Conservation (phyloP, 2,329 filamentous ascomycete genomes). For the Phaeosphaeriaceae sp. region DNA sequence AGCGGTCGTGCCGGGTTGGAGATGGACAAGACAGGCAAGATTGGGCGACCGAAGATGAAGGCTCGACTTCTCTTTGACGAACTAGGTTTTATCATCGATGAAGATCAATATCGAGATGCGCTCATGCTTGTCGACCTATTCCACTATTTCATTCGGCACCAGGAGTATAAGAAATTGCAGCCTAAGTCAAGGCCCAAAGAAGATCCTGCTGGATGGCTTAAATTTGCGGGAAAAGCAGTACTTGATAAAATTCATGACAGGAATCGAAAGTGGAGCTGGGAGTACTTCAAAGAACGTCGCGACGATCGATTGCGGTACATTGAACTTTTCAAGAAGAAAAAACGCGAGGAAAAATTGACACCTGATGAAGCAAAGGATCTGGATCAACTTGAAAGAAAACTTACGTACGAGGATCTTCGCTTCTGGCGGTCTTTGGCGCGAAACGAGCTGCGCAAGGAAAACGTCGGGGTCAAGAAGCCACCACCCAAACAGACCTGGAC, state of each 20-base stretch:
- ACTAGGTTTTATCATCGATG: constrained; percentile 95
- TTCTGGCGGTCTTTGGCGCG: constrained; percentile 96
- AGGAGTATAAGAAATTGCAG: constrained; percentile 93
- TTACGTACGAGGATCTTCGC: constrained; percentile 91
- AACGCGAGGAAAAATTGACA: constrained; percentile 70
- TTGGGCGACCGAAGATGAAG: constrained; percentile 83
- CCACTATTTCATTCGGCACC: constrained; percentile 96
- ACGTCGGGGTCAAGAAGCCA: constrained; percentile 81
- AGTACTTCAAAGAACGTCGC: constrained; percentile 87
- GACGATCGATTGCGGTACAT: constrained; percentile 92
- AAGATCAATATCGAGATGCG: constrained; percentile 95
- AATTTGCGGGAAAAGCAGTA: constrained; percentile 88
- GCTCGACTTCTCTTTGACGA: constrained; percentile 93
- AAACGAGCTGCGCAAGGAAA: constrained; percentile 94
- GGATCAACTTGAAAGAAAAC: constrained; percentile 80
- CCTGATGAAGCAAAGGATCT: constrained; percentile 75
- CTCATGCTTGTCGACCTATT: constrained; percentile 99
- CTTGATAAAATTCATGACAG: constrained; percentile 93
- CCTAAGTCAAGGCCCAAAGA: constrained; percentile 86
- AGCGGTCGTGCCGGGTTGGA: constrained; percentile 94
- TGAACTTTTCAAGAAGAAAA: constrained; percentile 92
- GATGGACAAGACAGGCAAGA: constrained; percentile 87
- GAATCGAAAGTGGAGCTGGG: constrained; percentile 95
- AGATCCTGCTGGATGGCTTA: constrained; percentile 89
- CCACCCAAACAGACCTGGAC: constrained; percentile 84